These are phyloP conservation scores for Ophiostoma sp. DNA, from an alignment of 2,329 filamentous ascomycete species.

Conservation along the genomic window DNA sequence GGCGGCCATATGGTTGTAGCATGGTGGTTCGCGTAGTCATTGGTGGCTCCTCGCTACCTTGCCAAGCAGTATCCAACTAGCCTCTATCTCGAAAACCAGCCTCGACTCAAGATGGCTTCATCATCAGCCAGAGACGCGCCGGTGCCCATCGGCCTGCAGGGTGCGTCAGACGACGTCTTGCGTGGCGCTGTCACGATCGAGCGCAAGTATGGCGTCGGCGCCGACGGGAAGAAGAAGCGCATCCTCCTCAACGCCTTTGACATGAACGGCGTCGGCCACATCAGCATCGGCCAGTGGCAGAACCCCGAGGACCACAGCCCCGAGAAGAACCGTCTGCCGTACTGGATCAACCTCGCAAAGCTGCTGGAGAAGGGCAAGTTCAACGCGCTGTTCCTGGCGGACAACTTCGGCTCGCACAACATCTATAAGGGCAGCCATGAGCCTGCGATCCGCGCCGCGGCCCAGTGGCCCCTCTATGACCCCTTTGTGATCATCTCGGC, in stretches of 20 bases:
- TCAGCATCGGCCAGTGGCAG: conserved; percentile 21
- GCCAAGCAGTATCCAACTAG: too few relatives aligned
- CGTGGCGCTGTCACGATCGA: conserved; percentile 12
- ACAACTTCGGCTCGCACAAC: conserved; percentile 19
- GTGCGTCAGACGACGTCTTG: conserved; percentile 16
- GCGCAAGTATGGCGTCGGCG: conserved; percentile 17
- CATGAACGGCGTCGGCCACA: conserved; percentile 23
- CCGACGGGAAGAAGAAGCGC: conserved; percentile 21
- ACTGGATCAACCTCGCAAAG: conserved; percentile 21
- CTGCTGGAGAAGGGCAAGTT: conserved; percentile 17
- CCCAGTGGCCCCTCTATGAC: conserved; percentile 22
- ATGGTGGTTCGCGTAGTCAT: too few relatives aligned
- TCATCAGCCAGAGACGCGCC: conserved; percentile 9
- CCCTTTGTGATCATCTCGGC: conserved; percentile 21
- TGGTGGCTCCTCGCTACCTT: too few relatives aligned
- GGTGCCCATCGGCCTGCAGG: conserved; percentile 15
- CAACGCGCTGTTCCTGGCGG: conserved; percentile 22
- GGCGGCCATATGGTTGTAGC: too few relatives aligned
- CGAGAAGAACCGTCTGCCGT: conserved; percentile 18
- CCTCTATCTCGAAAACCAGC: too few relatives aligned
- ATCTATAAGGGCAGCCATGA: conserved; percentile 21
- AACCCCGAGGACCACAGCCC: conserved; percentile 22
- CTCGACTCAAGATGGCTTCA: neutral
- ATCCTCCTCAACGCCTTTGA: conserved; percentile 24
- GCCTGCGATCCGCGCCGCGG: conserved; percentile 16